These are phyloP conservation scores for Pichia sp. DNA, from an alignment of 1,139 yeast genomes.

Conservation along the genomic window DNA sequence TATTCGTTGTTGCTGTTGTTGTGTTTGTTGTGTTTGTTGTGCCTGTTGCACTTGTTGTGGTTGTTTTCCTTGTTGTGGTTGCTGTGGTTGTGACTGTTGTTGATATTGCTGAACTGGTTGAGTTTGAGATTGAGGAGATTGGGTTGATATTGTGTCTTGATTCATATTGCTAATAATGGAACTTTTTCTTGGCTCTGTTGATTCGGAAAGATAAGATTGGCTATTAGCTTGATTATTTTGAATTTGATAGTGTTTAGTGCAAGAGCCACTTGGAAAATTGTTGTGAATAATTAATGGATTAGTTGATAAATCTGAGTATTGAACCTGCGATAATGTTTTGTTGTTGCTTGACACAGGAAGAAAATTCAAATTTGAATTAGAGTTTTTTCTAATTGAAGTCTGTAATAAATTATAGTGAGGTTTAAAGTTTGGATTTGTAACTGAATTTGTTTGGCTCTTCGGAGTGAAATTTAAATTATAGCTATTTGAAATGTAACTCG, in stretches of 20 bases:
- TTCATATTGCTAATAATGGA: not conserved
- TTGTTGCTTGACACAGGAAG: slow-evolving; percentile 16
- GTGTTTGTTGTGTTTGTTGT: slow-evolving; percentile 34
- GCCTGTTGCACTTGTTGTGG: slow-evolving; percentile 46
- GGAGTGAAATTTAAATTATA: slow-evolving; percentile 7
- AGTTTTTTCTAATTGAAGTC: slow-evolving; percentile 9
- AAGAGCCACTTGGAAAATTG: slow-evolving; percentile 16
- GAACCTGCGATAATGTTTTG: slow-evolving; percentile 15
- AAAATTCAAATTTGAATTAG: not conserved
- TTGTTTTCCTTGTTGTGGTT: slow-evolving; percentile 47
- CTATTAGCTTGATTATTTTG: not conserved
- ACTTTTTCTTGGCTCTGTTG: not conserved
- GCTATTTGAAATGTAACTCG: not conserved
- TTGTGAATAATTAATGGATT: slow-evolving; percentile 21
- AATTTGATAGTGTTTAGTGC: slow-evolving; percentile 5
- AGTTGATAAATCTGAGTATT: slow-evolving; percentile 18
- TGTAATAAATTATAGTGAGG: slow-evolving; percentile 6
- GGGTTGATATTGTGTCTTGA: not conserved
- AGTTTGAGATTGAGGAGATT: slow-evolving; percentile 44
- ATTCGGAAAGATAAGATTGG: not conserved
- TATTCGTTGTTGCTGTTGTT: slow-evolving; percentile 28
- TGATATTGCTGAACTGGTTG: slow-evolving; percentile 31
- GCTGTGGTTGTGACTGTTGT: slow-evolving; percentile 6
- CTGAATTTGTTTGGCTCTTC: slow-evolving; percentile 1
- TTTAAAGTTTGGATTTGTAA: slow-evolving; percentile 2